Base-by-base conservation (phyloP, 1,284 basidiomycete species). In the Volvariella volvacea region DNA sequence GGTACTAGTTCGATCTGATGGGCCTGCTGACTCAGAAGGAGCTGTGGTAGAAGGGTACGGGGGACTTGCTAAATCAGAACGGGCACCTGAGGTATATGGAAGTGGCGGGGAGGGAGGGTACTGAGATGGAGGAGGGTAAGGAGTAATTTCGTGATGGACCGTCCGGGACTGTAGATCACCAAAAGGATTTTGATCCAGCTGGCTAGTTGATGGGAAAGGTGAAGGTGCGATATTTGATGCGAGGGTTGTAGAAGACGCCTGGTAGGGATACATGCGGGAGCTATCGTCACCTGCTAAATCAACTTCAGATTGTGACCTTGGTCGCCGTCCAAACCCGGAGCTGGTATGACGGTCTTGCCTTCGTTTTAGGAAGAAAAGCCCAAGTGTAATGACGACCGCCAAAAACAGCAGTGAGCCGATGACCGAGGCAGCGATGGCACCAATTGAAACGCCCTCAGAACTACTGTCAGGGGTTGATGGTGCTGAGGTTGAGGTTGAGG, bases 361-460 rank as follows among this genome's bases (percentile, higher is more conserved):
- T 49, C 63, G 73, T 43, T 65, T 67, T 38, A 73, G 58, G 59
- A 68, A 74, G 58, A 74, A 76, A 10, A 75, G 55, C 14, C 65
- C 70, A n/a, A 82, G 58, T 0, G 73, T 68, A 32, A 75, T 60
- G 16, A 71, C 54, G n/a, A 69, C 63, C 21, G 73, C 68, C 12
- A 81, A 53, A 47, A 75, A 76, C 21, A 81, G 54, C 20, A 82
- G 50, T 22, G 62, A 71, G 20, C 78, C 82, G n/a, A 78, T 65
- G n/a, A 78, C 74, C 16, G 68, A 73, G 17, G 77, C 80, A 6
- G 70, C 74, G 39, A 85, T 73, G 22, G 73, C 68, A 16, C 69
- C 74, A 1, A 66, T 64, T 7, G 74, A 63, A 33, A 65, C 52
- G 14, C 62, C 56, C n/a, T 28, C 6, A 28, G 25, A 28, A 12